Conservation (phyloP, 106 monocot species). For the Platanthera guangdongensis region DNA sequence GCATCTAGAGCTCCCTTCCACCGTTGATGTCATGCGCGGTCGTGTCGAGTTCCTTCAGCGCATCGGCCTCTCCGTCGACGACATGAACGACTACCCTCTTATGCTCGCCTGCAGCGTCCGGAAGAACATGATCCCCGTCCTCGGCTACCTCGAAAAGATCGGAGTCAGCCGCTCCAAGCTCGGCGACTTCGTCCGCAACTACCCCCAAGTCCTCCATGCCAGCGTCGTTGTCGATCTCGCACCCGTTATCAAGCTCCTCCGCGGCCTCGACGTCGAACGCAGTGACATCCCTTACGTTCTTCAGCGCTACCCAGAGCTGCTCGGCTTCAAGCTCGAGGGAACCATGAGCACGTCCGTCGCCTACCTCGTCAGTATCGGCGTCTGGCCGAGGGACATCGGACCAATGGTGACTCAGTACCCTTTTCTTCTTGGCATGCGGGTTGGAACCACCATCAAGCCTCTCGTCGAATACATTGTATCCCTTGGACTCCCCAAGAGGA, state of each 20-base stretch:
- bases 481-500: conserved; percentile 46
- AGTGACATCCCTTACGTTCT: conserved; percentile 64
- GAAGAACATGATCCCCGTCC: conserved; percentile 86
- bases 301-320: conserved; percentile 67
- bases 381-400: conserved; percentile 59
- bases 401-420: conserved; percentile 61
- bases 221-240: conserved; percentile 78
- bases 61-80: conserved; percentile 68
- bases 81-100: conserved; percentile 80
- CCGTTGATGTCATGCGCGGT: conserved; percentile 80
- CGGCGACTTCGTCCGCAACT: conserved; percentile 49
- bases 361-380: conserved; percentile 81
- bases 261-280: conserved; percentile 78
- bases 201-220: conserved; percentile 83
- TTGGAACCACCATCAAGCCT: conserved; percentile 85
- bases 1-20: conserved; percentile 73
- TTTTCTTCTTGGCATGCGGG: conserved; percentile 73
- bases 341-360: conserved; percentile 97
- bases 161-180: conserved; percentile 50
- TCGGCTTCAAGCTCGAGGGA: conserved; percentile 90
- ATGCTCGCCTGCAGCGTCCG: conserved; percentile 85
- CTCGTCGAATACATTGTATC: conserved; percentile 57
- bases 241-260: conserved; percentile 70
- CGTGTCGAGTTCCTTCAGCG: conserved; percentile 81
- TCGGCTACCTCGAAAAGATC: conserved; percentile 77